A percentile compares a stretch with the other conserved stretches of the same genome.
Conservation (phyloP, 1,139 yeast genomes). For the Saccharomycopsis crataegensis region DNA sequence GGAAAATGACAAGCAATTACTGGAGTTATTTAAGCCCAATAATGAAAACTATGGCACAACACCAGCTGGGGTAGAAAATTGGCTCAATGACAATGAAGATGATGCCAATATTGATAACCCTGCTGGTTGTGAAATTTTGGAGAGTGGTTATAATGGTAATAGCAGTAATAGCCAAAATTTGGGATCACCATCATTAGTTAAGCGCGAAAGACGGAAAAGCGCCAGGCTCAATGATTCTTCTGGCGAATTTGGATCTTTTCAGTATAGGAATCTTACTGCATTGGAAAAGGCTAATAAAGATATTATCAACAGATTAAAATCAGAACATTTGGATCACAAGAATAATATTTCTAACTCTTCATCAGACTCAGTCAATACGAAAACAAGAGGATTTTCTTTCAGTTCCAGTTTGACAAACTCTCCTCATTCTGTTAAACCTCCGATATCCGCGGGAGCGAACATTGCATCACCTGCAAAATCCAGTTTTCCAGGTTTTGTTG, state of each 20-base stretch:
- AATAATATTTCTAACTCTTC: conserved; percentile 30
- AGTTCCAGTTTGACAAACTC: conserved; percentile 7
- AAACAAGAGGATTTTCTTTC: conserved; percentile 18
- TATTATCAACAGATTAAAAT: conserved; percentile 76
- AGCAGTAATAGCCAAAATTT: not conserved
- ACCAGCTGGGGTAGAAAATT: conserved; percentile 5
- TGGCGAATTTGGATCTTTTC: conserved; percentile 88
- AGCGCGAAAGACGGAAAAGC: conserved; percentile 51
- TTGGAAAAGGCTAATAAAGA: conserved; percentile 92
- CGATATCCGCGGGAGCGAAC: not conserved
- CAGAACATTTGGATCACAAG: conserved; percentile 46
- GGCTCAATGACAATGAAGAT: conserved; percentile 20
- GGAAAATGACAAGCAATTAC: conserved; percentile 14
- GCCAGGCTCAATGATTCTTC: conserved; percentile 46
- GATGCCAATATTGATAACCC: conserved; percentile 17
- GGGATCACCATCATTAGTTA: conserved; percentile 25
- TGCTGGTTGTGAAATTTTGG: not conserved
- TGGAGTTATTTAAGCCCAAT: not conserved
- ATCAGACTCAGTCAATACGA: conserved; percentile 21
- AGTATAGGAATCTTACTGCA: conserved; percentile 81
- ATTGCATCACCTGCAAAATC: not conserved
- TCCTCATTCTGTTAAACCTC: conserved; percentile 10
- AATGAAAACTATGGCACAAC: conserved; percentile 18
- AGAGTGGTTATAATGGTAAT: conserved; percentile 15
- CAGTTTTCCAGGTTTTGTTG: conserved; percentile 25